These are phyloP conservation scores for Boletellus dicymbophilus DNA, from an alignment of 1,284 basidiomycete species.

Conservation along the genomic window DNA sequence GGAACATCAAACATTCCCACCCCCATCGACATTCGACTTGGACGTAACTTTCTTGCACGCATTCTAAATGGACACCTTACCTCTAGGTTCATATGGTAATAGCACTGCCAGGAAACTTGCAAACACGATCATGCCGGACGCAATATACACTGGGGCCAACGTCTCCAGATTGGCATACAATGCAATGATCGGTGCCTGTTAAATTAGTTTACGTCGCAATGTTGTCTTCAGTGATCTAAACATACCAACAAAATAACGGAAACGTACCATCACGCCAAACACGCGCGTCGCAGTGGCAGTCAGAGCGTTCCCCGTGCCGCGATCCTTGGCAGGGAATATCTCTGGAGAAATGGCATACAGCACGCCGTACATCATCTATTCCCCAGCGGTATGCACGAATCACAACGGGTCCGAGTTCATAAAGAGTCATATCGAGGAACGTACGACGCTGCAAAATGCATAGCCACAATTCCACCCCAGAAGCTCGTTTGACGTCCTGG, in stretches of 20 bases:
- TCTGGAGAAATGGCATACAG: conserved; percentile 69
- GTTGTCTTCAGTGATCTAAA: background rate
- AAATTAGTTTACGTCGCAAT: too few relatives aligned
- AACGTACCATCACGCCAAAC: conserved; percentile 61
- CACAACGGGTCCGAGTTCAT: too few relatives aligned
- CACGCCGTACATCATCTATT: conserved; percentile 75
- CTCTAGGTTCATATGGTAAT: conserved; percentile 75
- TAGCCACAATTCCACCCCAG: conserved; percentile 81
- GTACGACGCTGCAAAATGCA: conserved; percentile 58
- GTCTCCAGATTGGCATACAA: conserved; percentile 67
- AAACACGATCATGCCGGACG: conserved; percentile 69
- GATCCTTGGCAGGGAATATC: conserved; percentile 69
- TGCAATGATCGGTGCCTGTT: conserved; percentile 71
- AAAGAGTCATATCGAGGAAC: too few relatives aligned
- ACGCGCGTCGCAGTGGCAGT: conserved; percentile 60
- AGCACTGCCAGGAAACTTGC: conserved; percentile 68
- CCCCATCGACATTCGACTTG: too few relatives aligned
- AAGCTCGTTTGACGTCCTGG: conserved; percentile 59
- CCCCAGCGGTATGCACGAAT: too few relatives aligned
- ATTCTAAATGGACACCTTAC: conserved; percentile 60
- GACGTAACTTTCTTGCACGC: too few relatives aligned
- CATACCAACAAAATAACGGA: background rate
- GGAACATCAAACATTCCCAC: too few relatives aligned
- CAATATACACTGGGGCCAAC: conserved; percentile 75
- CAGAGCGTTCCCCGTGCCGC: conserved; percentile 74